Evolutionary conservation across 257 asterid genomes (phyloP).

Genomic region (Solanum pennellii): DNA sequence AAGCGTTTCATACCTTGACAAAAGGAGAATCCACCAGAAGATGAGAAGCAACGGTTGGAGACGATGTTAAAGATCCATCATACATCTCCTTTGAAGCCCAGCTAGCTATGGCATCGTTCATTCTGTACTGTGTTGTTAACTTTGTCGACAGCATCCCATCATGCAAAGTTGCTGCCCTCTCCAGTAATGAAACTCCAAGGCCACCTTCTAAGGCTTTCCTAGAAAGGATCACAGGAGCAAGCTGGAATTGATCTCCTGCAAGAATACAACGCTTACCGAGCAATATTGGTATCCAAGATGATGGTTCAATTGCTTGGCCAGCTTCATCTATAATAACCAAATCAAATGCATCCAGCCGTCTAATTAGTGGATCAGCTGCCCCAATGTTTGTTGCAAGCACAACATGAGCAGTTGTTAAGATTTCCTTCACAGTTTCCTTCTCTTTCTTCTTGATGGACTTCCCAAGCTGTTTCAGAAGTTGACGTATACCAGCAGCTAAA

Average conservation of each 20-base stretch:
- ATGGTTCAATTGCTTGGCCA: constrained; percentile 92
- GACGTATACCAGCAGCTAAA: constrained; percentile 96
- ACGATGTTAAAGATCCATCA: constrained; percentile 58
- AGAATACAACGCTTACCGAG: constrained; percentile 92
- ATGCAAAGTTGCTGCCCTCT: constrained; percentile 67
- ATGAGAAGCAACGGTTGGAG: constrained; percentile 65
- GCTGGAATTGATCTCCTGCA: constrained; percentile 92
- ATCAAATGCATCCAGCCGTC: constrained; percentile 63
- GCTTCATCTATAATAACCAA: constrained; percentile 94
- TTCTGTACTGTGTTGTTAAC: constrained; percentile 66
- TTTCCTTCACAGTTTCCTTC: constrained; percentile 76
- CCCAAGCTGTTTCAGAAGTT: constrained; percentile 89
- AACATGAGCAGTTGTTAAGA: constrained; percentile 69
- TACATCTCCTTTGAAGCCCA: constrained; percentile 99
- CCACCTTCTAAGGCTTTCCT: constrained; percentile 92
- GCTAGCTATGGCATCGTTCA: constrained; percentile 87
- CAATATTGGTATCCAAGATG: constrained; percentile 93
- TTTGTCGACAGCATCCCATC: constrained; percentile 57
- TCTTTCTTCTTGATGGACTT: constrained; percentile 89
- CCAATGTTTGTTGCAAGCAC: constrained; percentile 93
- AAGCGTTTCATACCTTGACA: constrained; percentile 48
- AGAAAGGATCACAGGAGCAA: constrained; percentile 89
- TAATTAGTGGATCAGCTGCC: constrained; percentile 88
- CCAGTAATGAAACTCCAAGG: constrained; percentile 72
- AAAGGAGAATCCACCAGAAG: constrained; percentile 86